Evolutionary conservation across 768 basidiomycete genomes (phyloP).

Genomic region (Cyclocybe aegerita): DNA sequence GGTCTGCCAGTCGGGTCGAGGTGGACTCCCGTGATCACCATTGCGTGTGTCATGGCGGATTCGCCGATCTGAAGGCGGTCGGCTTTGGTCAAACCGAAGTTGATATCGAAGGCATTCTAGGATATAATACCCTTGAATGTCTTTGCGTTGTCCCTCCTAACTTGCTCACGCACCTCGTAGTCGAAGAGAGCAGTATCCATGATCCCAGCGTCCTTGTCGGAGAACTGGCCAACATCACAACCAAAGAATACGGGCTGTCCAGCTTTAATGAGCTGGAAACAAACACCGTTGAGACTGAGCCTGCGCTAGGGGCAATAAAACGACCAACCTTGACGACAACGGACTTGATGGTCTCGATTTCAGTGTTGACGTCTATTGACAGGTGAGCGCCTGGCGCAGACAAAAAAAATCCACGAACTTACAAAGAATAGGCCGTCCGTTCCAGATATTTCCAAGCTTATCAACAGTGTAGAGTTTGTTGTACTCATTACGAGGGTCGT

Average conservation of each 20-base stretch:
- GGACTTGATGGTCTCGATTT: slow-evolving; percentile 77
- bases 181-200: slow-evolving; percentile 87
- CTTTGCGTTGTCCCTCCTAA: not conserved
- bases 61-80: slow-evolving; percentile 82
- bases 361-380: slow-evolving; percentile 81
- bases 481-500: slow-evolving; percentile 89
- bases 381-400: not conserved
- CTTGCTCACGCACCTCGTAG: slow-evolving; percentile 56
- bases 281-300: not conserved
- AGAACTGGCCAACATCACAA: slow-evolving; percentile 92
- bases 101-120: slow-evolving; percentile 82
- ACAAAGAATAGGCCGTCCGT: slow-evolving; percentile 84
- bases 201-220: slow-evolving; percentile 67
- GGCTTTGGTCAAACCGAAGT: slow-evolving; percentile 78
- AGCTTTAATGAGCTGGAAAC: slow-evolving; percentile 68
- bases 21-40: slow-evolving; percentile 94
- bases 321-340: slow-evolving; percentile 65
- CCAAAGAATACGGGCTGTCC: slow-evolving; percentile 94
- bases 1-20: slow-evolving; percentile 72
- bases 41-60: slow-evolving; percentile 92
- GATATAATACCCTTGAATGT: not conserved
- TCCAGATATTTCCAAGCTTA: slow-evolving; percentile 91
- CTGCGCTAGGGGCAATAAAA: not conserved
- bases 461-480: slow-evolving; percentile 87
- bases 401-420: slow-evolving; percentile 25